Base-by-base conservation (phyloP, 441 rosid species). In the Euphorbia schlechtendalii region DNA sequence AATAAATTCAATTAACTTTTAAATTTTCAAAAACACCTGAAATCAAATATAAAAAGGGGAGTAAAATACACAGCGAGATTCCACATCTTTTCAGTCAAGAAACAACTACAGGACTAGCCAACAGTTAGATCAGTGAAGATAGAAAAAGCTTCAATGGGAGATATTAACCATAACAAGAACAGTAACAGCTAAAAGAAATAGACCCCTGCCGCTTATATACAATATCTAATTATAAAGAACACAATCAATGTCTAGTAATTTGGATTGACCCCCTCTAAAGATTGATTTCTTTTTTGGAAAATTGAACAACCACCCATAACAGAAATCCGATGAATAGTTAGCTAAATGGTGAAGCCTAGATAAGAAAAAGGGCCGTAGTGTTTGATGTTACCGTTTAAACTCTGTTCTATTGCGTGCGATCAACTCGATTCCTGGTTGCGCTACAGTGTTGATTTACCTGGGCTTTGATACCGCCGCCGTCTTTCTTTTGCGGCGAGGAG, bases 401-500 rank as follows among this genome's bases (percentile, higher is more conserved):
- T 46, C 65, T 46, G 9, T 61, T 53, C 38, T 61, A 76, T 62
- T 69, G 81, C 22, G 45, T 76, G 64, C 86, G 83, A 68, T 79
- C 84, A 62, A 57, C 69, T 51, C 81, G 70, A 75, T 65, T 79
- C 71, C 71, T 72, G 45, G 63, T 71, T 4, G 49, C 43, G 22
- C 63, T 30, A 45, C 48, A 74, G 69, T 51, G 77, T 5, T 69
- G 70, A 15, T 63, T 72, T 64, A 67, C 79, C 45, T 73, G 65
- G 22, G 63, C 67, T 66, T 77, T 75, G 76, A n/a, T 77, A 0
- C 61, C 57, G 34, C 75, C 77, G 48, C 75, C 78, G 34, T 72
- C 75, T 46, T 72, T 74, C 60, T 86, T 83, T 40, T 89, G 96
- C 7, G 86, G 88, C 7, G 86, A 77, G 40, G 96, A 77, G 18